Base-by-base conservation (phyloP, 2,329 filamentous ascomycete genomes). In the Fusarium xyrophilum region DNA sequence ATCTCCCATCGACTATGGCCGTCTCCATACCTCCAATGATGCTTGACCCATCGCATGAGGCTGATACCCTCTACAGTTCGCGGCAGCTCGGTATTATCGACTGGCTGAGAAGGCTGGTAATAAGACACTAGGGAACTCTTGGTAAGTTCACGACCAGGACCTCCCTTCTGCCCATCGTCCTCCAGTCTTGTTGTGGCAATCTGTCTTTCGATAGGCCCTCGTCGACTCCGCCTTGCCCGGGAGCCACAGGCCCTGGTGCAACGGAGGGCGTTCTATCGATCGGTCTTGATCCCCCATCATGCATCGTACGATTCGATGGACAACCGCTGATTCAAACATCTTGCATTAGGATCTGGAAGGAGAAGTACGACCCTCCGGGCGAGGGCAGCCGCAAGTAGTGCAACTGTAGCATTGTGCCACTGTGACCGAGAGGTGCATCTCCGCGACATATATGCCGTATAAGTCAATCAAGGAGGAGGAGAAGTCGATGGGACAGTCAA, bases 81-180 rank as follows among this genome's bases (percentile, higher is more conserved):
- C 85, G 73, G 86, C 96, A 74, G 94, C 96, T 72, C 92, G 91
- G 80, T 97, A 97, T 82, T 93, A 97, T 79, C 92, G 95, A 75
- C 86, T 95, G 75, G 94, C 96, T 38, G 96, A 98, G 81, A 85
- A 92, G 75, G 92, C 90, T 76, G 95, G 95, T 52, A 91, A 90
- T 80, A 97, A 97, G 83, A 93, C 89, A 57, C 83, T 98, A 69
- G 96, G 96, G 67, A 97, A 98, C 82, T 91, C 92, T 74, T 99
- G 96, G 95, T 97, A 89, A 80, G 92, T 87, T 47, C 63, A 67
- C 46, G 79, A 68, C 59, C 65, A 56, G 21, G 47, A 53, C 39
- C 58, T 56, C 58, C 52, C 30, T 52, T 52, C 66, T 66, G 52
- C 47, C 55, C 51, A 51, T 60, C 33, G 46, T 68, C 60, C 47